Evolutionary conservation across 208 protist species (phyloP).

Genomic region (Crithidia thermophila): DNA sequence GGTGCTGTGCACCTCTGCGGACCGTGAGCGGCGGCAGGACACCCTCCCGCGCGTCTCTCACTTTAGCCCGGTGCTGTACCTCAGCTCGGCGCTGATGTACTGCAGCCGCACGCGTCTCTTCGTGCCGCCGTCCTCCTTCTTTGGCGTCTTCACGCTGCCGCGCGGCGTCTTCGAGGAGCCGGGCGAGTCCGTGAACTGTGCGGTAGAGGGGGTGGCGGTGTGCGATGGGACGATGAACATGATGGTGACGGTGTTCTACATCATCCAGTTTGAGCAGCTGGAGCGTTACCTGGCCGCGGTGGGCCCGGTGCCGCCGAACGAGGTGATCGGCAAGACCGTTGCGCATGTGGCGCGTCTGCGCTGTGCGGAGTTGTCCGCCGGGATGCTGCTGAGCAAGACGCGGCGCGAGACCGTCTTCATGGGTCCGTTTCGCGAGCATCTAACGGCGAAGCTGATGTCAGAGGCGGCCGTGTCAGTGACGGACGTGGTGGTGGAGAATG

Average conservation of each 20-base stretch:
- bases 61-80: conserved; percentile 55
- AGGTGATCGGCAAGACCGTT: conserved; percentile 60
- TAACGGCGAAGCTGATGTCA: conserved; percentile 72
- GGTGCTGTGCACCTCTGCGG: conserved; percentile 68
- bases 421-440: conserved; percentile 44
- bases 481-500: conserved; percentile 61
- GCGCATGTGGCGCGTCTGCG: conserved; percentile 53
- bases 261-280: conserved; percentile 68
- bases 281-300: conserved; percentile 85
- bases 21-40: conserved; percentile 40
- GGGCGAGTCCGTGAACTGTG: conserved; percentile 65
- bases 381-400: conserved; percentile 65
- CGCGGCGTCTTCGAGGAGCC: conserved; percentile 47
- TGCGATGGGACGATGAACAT: conserved; percentile 72
- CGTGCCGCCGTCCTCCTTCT: conserved; percentile 75
- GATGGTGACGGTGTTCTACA: conserved; percentile 68
- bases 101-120: conserved; percentile 49
- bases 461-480: conserved; percentile 59
- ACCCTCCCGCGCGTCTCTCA: conserved; percentile 45
- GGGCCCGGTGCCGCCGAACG: conserved; percentile 74
- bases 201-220: conserved; percentile 57
- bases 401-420: conserved; percentile 70
- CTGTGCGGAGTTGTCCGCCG: conserved; percentile 65
- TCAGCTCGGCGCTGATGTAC: conserved; percentile 54
- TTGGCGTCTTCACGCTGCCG: conserved; percentile 75